These are phyloP conservation scores for Trichosanthes cucumerina DNA, from an alignment of 306 rosid genomes.

Conservation along the genomic window DNA sequence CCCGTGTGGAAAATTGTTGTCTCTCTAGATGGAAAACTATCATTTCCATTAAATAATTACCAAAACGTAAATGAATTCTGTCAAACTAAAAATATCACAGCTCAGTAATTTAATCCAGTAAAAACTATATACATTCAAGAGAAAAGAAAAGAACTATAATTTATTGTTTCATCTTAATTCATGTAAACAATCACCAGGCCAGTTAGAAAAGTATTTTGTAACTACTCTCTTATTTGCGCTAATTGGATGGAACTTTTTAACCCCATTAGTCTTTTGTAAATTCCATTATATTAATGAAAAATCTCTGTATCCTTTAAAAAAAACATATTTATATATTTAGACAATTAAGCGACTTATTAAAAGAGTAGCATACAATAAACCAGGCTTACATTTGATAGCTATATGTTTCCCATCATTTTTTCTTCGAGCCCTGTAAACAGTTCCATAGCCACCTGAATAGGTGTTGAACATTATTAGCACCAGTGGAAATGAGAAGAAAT, in stretches of 20 bases:
- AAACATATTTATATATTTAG: neutral
- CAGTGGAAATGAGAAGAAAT: neutral
- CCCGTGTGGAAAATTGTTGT: neutral
- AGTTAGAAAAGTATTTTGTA: neutral
- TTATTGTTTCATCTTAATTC: neutral
- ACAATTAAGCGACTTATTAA: neutral
- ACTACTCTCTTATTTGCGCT: neutral
- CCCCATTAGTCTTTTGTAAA: neutral
- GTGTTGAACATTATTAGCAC: neutral
- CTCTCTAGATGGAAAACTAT: neutral
- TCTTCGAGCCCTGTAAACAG: conserved; percentile 27
- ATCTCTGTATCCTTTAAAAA: neutral
- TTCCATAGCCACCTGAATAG: conserved; percentile 31
- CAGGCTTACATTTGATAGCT: conserved; percentile 24
- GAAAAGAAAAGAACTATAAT: neutral
- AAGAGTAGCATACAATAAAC: neutral
- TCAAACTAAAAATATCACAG: neutral
- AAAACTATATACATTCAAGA: neutral
- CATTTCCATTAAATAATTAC: neutral
- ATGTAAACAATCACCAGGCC: neutral
- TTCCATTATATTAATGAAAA: neutral
- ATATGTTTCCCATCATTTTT: conserved; percentile 21
- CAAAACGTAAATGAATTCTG: neutral
- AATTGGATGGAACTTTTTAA: neutral
- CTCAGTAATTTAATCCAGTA: neutral